Evolutionary conservation across 108 stramenopile species (phyloP), one percentile per base, ranked within the genome.

Genomic region (Stephanodiscus minutulus): DNA sequence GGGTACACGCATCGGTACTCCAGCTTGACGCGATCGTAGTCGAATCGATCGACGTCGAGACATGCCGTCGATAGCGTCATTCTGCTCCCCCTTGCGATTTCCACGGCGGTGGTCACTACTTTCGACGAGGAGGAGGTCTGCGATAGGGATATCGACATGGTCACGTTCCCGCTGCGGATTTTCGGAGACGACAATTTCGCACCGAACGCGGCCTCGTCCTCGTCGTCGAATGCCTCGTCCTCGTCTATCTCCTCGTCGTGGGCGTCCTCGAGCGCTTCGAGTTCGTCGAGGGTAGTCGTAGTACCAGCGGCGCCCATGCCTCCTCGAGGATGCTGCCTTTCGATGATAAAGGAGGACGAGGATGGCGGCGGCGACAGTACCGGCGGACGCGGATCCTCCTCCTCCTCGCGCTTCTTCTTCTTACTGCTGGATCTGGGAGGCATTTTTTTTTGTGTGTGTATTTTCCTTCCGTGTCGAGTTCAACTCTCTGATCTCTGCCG

Each of bases 71-170:
- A 78, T 12, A 78, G 57, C 1, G 37, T 33, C 57, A 68, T 39
- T 48, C 41, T 78, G 5, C 46, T 59, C 21, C 77, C 77, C 27
- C 39, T 50, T 17, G 43, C 50, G 35, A 78, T 64, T 3, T 70
- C 57, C 13, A 71, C 48, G 7, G 1, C 43, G 33, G 10, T 17
- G 43, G 62, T 47, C 25, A 0, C 20, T 9, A 56, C 3, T 13
- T 13, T 17, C 29, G 3, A 17, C 29, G 11, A 5, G 4, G 0
- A 5, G 27, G 18, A 18, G n/a, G 1, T 20, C 50, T 1, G 7
- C 20, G 0, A 52, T 17, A 24, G 50, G 50, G 22, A 56, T 17
- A 28, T n/a, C n/a, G 55, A 56, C 10, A 56, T 8, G 2, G 55
- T 29, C 3, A 56, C 29, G 29, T 56, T 56, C 8, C 59, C 21